These are phyloP conservation scores for Quillaja saponaria DNA, from an alignment of 306 rosid species.

Conservation along the genomic window DNA sequence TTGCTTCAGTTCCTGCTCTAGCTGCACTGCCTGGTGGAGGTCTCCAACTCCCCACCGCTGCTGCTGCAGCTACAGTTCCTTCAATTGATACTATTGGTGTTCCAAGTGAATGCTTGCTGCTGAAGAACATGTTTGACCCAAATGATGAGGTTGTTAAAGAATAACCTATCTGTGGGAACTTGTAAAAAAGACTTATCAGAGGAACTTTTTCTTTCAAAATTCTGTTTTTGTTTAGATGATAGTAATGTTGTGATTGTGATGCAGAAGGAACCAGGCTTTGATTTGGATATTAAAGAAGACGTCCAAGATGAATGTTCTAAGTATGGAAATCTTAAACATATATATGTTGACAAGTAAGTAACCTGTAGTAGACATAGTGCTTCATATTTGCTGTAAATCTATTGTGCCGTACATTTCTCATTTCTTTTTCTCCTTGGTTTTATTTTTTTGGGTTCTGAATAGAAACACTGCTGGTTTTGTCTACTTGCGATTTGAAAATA, in stretches of 20 bases:
- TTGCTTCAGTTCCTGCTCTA: slow-evolving; percentile 50
- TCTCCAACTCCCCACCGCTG: slow-evolving; percentile 55
- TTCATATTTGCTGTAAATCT: slow-evolving; percentile 3
- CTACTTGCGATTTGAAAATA: slow-evolving; percentile 61
- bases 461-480: slow-evolving; percentile 83
- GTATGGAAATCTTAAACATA: slow-evolving; percentile 74
- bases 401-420: not conserved
- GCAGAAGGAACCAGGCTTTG: slow-evolving; percentile 83
- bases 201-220: not conserved
- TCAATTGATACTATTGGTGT: slow-evolving; percentile 65
- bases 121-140: slow-evolving; percentile 95
- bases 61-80: slow-evolving; percentile 40
- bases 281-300: slow-evolving; percentile 86
- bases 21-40: slow-evolving; percentile 60
- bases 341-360: slow-evolving; percentile 81
- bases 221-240: slow-evolving; percentile 19
- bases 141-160: slow-evolving; percentile 63
- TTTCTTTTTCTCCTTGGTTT: not conserved
- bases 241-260: slow-evolving; percentile 23
- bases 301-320: slow-evolving; percentile 88
- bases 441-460: slow-evolving; percentile 29
- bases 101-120: slow-evolving; percentile 85
- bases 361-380: slow-evolving; percentile 5
- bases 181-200: too few species aligned
- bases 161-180: too few species aligned